phyloP scores from a whole-genome alignment of 495 filamentous ascomycete genomes.

The Neurospora sp. region DNA sequence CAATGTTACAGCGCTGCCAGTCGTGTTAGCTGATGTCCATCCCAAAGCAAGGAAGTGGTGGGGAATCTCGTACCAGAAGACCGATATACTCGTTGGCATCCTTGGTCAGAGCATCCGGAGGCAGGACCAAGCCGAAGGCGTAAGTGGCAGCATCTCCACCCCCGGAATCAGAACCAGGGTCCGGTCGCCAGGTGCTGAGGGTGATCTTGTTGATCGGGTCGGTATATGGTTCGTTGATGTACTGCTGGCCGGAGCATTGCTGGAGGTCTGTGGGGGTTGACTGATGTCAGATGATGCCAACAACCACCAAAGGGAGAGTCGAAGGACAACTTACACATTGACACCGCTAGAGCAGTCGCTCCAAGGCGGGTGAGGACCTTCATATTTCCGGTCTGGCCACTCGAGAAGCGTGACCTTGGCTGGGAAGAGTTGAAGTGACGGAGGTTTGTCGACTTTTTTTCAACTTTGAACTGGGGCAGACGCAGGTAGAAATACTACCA shows the following conservation, averaged over 20 bases:
- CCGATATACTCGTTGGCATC: constrained; percentile 51
- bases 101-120: constrained; percentile 36
- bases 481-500: background rate
- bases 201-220: constrained; percentile 32
- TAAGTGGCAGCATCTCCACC: constrained; percentile 17
- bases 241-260: constrained; percentile 18
- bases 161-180: constrained; percentile 9
- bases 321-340: constrained; percentile 16
- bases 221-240: constrained; percentile 20
- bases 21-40: background rate
- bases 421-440: constrained; percentile 1
- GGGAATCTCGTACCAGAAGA: constrained; percentile 29
- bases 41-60: background rate
- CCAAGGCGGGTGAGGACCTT: constrained; percentile 18
- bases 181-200: constrained; percentile 30
- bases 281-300: constrained; percentile 4
- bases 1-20: constrained; percentile 19
- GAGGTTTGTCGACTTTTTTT: constrained; percentile 4
- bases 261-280: constrained; percentile 9
- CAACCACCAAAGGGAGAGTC: background rate
- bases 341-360: constrained; percentile 17
- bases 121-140: constrained; percentile 48
- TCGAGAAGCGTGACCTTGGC: background rate
- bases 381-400: constrained; percentile 17
- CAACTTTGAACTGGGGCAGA: background rate